Evolutionary conservation across 352 stramenopile species (phyloP).

Genomic region (Pythium chondricola): DNA sequence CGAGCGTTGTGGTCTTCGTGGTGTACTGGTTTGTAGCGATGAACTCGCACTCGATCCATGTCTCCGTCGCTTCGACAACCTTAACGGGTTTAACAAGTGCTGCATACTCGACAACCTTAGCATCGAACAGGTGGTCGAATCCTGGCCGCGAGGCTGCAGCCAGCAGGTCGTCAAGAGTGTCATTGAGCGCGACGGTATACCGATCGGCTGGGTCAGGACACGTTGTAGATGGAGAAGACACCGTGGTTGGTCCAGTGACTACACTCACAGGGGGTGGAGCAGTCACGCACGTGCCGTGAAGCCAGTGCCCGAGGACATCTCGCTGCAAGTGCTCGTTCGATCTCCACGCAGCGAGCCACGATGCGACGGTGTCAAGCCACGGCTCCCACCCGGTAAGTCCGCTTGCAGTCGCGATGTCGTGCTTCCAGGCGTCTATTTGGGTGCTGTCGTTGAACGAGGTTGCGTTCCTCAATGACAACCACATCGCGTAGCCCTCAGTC

Average conservation of each 20-base stretch:
- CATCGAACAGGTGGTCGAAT: slow-evolving; percentile 32
- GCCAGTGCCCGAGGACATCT: slow-evolving; percentile 62
- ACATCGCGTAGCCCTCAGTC: slow-evolving; percentile 29
- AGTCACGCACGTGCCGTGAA: slow-evolving; percentile 46
- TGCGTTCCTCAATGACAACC: slow-evolving; percentile 26
- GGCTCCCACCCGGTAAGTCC: slow-evolving; percentile 26
- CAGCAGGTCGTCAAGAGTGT: slow-evolving; percentile 34
- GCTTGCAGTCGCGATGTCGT: slow-evolving; percentile 21
- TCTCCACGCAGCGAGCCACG: slow-evolving; percentile 51
- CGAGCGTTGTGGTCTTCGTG: slow-evolving; percentile 21
- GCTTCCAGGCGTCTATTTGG: slow-evolving; percentile 9
- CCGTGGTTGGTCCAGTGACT: slow-evolving; percentile 8
- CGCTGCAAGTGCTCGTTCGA: slow-evolving; percentile 43
- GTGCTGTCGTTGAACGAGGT: slow-evolving; percentile 12
- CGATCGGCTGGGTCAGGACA: slow-evolving; percentile 18
- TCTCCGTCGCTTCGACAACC: slow-evolving; percentile 29
- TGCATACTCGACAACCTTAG: slow-evolving; percentile 35
- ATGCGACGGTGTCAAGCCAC: slow-evolving; percentile 53
- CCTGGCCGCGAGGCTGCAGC: slow-evolving; percentile 32
- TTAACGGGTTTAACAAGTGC: slow-evolving; percentile 36
- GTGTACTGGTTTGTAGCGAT: slow-evolving; percentile 18
- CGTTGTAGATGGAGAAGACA: slow-evolving; percentile 16
- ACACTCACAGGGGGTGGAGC: slow-evolving; percentile 16
- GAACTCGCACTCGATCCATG: slow-evolving; percentile 29
- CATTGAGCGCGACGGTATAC: slow-evolving; percentile 26